Evolutionary conservation across 2,329 filamentous ascomycete genomes (phyloP).

Genomic region (Curvularia hawaiiensis): DNA sequence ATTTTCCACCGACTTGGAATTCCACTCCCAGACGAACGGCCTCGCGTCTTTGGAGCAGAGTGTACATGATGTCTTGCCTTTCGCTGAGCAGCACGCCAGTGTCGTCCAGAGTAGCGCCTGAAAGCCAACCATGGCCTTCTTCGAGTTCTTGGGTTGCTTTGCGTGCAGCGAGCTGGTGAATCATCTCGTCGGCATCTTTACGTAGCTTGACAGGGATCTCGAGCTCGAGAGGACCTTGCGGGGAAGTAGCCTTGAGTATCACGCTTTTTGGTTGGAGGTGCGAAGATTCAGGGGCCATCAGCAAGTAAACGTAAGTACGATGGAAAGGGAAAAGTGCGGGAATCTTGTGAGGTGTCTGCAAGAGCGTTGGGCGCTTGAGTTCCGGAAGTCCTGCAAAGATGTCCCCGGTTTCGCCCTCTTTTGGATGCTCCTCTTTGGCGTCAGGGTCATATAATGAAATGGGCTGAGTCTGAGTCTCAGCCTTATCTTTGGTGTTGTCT

Average conservation of each 20-base stretch:
- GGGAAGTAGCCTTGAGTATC: conserved; percentile 4
- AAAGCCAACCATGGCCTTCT: conserved; percentile 12
- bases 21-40: conserved; percentile 8
- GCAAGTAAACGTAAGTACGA: conserved; percentile 9
- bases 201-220: conserved; percentile 5
- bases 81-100: background rate
- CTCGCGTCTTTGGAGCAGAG: conserved; percentile 4
- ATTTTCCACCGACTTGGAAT: conserved; percentile 10
- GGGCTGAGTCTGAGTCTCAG: background rate
- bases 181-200: conserved; percentile 11
- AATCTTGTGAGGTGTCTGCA: conserved; percentile 8
- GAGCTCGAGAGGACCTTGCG: conserved; percentile 8
- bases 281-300: conserved; percentile 8
- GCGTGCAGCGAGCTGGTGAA: conserved; percentile 10
- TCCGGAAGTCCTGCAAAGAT: conserved; percentile 2
- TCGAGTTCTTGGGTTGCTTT: conserved; percentile 14
- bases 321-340: conserved; percentile 8
- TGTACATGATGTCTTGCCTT: background rate
- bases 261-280: conserved; percentile 7
- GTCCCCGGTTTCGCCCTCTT: conserved; percentile 1
- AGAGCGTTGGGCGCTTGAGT: conserved; percentile 1
- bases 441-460: conserved; percentile 4
- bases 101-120: background rate
- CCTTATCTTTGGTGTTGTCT: background rate
- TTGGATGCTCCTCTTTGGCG: background rate